Conservation (phyloP, 192 early-diverging fungal species). For the Coemansia sp. region DNA sequence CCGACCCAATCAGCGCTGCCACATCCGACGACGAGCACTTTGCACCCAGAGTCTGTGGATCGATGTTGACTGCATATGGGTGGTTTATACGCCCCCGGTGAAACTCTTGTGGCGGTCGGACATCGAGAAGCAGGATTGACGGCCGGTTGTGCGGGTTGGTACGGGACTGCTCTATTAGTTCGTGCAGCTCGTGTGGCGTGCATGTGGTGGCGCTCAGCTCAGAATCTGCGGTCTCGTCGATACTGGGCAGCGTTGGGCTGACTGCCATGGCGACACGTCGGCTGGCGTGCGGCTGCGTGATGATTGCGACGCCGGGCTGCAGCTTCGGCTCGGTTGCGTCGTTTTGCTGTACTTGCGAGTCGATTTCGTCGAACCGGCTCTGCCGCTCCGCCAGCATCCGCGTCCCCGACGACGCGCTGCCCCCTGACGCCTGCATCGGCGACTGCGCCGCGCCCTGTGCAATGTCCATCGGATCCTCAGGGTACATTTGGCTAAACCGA, state of each 20-base stretch:
- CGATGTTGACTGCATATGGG: conserved; percentile 66
- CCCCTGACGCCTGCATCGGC: conserved; percentile 3
- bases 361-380: conserved; percentile 27
- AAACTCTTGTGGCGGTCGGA: conserved; percentile 69
- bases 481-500: conserved; percentile 40
- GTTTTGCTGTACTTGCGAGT: background rate
- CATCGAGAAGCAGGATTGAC: conserved; percentile 69
- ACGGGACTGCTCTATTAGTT: conserved; percentile 36
- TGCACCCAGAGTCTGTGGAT: conserved; percentile 61
- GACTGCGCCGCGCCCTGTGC: conserved; percentile 1
- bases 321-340: background rate
- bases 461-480: conserved; percentile 15
- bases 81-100: conserved; percentile 67
- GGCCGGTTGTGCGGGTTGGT: conserved; percentile 31
- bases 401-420: background rate
- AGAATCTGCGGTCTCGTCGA: background rate
- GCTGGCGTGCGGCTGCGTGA: conserved; percentile 6
- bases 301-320: background rate
- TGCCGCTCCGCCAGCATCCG: conserved; percentile 17
- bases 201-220: background rate
- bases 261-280: conserved; percentile 4
- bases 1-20: conserved; percentile 55
- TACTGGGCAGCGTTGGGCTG: conserved; percentile 11
- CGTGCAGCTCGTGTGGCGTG: background rate
- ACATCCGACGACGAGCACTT: conserved; percentile 59